These are phyloP conservation scores for Puccinia coronata DNA, from an alignment of 1,284 basidiomycete genomes.

Conservation along the genomic window DNA sequence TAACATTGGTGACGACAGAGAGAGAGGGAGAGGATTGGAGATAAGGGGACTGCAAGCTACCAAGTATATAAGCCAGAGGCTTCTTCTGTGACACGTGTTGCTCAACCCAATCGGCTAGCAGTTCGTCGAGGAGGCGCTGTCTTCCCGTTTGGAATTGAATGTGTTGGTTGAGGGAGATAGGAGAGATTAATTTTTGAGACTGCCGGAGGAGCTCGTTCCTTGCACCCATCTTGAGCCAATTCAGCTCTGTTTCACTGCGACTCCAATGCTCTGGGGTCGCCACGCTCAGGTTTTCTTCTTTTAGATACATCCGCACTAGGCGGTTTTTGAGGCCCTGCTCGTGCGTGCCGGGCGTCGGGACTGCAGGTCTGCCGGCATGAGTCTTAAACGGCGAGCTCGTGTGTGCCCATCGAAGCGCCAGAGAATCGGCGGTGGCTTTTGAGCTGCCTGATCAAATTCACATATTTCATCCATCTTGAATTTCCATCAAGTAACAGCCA, in stretches of 20 bases:
- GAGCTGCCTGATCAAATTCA: too few relatives aligned
- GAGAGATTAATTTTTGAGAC: neutral
- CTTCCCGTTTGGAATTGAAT: conserved; percentile 2
- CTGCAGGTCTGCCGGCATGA: too few relatives aligned
- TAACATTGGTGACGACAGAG: too few relatives aligned
- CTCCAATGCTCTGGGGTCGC: conserved; percentile 30
- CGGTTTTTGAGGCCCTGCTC: conserved; percentile 6
- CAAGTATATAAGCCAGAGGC: conserved; percentile 45
- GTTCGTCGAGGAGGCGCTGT: neutral
- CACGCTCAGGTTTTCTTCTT: conserved; percentile 3
- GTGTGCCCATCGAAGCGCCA: too few relatives aligned
- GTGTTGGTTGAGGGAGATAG: conserved; percentile 16
- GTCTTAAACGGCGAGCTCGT: too few relatives aligned
- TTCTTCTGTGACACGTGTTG: conserved; percentile 35
- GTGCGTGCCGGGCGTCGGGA: neutral
- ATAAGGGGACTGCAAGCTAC: neutral
- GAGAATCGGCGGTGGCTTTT: too few relatives aligned
- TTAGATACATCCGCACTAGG: conserved; percentile 37
- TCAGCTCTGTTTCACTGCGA: conserved; percentile 23
- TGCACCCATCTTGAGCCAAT: conserved; percentile 37
- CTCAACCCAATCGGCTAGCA: conserved; percentile 23
- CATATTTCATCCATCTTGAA: too few relatives aligned
- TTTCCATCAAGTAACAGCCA: too few relatives aligned
- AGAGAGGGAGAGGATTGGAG: neutral
- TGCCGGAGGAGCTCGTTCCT: neutral